Evolutionary conservation across 768 basidiomycete species (phyloP), one percentile per base, ranked within the genome.

Genomic region (Tulasnella sp.): DNA sequence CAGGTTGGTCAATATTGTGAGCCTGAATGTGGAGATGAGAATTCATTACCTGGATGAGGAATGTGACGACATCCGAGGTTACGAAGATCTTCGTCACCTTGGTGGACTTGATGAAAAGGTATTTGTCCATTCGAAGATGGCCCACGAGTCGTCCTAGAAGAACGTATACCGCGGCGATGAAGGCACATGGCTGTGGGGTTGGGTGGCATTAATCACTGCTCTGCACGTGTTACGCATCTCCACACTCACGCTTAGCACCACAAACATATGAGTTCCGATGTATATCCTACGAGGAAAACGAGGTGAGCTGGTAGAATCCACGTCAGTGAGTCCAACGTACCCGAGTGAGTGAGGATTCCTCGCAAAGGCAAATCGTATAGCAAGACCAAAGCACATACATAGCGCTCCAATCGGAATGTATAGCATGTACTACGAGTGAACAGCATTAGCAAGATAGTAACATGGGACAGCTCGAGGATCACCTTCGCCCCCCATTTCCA

Each of bases 151-250:
- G 73, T 7, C 80, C 79, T 1, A 84, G 70, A n/a, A 83, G 69
- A 49, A 82, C 65, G 58, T 85, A 84, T 58, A 78, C 72, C 31
- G 37, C 72, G 4, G 78, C 78, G 55, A 81, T 78, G 65, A 84
- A 84, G 24, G 79, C 81, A 60, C 83, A 85, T 4, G 82, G 81
- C 77, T 79, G 45, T n/a, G n/a, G 22, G 24, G 56, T 28, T 10
- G 37, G 31, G 24, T 15, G 13, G 34, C n/a, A 39, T 22, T 5
- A 20, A 33, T 22, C 35, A 3, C 34, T 24, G 37, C 24, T 7
- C n/a, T n/a, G n/a, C n/a, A n/a, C n/a, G n/a, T n/a, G n/a, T n/a
- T n/a, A n/a, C n/a, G n/a, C n/a, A n/a, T n/a, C n/a, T n/a, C n/a
- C n/a, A 19, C 16, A 62, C 70, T 48, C 50, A 75, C 78, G 4